phyloP scores from a whole-genome alignment of 352 stramenopile species.

The Phytophthora citrophthora region DNA sequence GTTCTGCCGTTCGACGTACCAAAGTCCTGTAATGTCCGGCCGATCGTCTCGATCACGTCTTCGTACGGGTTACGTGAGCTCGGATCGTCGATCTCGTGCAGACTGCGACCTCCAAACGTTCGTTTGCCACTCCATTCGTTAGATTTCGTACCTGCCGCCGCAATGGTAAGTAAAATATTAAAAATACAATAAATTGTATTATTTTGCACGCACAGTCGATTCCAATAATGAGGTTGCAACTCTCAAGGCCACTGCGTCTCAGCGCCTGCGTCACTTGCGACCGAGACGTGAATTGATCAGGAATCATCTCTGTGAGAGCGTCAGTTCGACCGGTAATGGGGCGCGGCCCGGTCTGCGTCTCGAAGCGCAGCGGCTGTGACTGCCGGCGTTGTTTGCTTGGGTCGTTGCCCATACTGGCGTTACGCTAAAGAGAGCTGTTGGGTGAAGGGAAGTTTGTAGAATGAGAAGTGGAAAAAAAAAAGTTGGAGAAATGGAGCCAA shows the following conservation, averaged over 20 bases:
- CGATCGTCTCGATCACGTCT: conserved; percentile 85
- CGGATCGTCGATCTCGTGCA: conserved; percentile 71
- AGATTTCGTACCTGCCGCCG: conserved; percentile 79
- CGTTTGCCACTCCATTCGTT: conserved; percentile 90
- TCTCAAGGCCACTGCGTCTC: conserved; percentile 77
- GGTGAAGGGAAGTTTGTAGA: conserved; percentile 1
- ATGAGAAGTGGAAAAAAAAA: not conserved
- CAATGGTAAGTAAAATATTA: conserved; percentile 4
- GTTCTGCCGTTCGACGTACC: conserved; percentile 33
- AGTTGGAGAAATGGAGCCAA: conserved; percentile 23
- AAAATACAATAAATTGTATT: not conserved
- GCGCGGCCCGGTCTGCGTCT: conserved; percentile 50
- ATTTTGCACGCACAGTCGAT: conserved; percentile 74
- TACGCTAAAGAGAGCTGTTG: not conserved
- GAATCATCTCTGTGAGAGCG: conserved; percentile 57
- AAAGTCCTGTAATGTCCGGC: conserved; percentile 75
- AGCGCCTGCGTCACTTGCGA: conserved; percentile 76
- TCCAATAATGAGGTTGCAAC: conserved; percentile 86
- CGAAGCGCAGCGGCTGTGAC: conserved; percentile 7
- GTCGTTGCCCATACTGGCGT: conserved; percentile 36
- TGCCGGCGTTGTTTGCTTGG: conserved; percentile 20
- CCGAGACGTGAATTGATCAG: conserved; percentile 74
- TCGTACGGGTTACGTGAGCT: conserved; percentile 77
- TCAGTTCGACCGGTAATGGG: conserved; percentile 30
- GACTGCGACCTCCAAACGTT: conserved; percentile 71